phyloP scores from a whole-genome alignment of 2,329 filamentous ascomycete species.

The Sclerotinia subarctica region DNA sequence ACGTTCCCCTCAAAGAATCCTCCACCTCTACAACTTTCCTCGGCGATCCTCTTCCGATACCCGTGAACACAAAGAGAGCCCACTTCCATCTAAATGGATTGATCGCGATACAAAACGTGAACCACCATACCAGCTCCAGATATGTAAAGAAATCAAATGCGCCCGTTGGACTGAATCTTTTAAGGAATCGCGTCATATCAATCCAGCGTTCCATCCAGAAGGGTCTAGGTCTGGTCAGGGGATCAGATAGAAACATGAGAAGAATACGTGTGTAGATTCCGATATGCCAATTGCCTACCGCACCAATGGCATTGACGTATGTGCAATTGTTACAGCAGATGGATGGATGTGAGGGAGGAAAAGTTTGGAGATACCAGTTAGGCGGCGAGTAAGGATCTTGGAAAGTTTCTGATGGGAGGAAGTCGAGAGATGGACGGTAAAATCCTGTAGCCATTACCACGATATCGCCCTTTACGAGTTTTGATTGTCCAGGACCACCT shows the following conservation, averaged over 20 bases:
- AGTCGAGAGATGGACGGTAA: slow-evolving; percentile 67
- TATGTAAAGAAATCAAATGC: slow-evolving; percentile 92
- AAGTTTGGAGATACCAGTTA: slow-evolving; percentile 86
- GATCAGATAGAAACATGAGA: slow-evolving; percentile 82
- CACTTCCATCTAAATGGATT: slow-evolving; percentile 92
- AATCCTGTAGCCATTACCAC: slow-evolving; percentile 83
- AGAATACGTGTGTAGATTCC: slow-evolving; percentile 84
- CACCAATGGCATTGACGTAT: slow-evolving; percentile 78
- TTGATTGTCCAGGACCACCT: slow-evolving; percentile 66
- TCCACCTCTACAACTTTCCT: slow-evolving; percentile 64
- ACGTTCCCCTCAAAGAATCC: slow-evolving; percentile 32
- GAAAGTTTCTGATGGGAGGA: slow-evolving; percentile 72
- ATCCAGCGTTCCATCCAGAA: slow-evolving; percentile 85
- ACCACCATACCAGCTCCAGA: slow-evolving; percentile 81
- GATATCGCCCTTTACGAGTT: slow-evolving; percentile 68
- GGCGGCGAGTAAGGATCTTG: slow-evolving; percentile 71
- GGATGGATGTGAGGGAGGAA: slow-evolving; percentile 69
- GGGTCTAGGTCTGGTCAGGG: slow-evolving; percentile 66
- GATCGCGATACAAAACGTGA: slow-evolving; percentile 70
- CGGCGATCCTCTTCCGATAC: slow-evolving; percentile 65
- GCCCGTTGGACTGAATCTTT: slow-evolving; percentile 64
- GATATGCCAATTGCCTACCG: slow-evolving; percentile 84
- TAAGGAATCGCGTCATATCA: slow-evolving; percentile 73
- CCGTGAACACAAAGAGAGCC: slow-evolving; percentile 78
- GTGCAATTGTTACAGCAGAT: slow-evolving; percentile 75